A percentile compares a stretch with the other conserved stretches of the same genome.
phyloP scores from a whole-genome alignment of 257 asterid genomes.

The Nemophila menziesii region DNA sequence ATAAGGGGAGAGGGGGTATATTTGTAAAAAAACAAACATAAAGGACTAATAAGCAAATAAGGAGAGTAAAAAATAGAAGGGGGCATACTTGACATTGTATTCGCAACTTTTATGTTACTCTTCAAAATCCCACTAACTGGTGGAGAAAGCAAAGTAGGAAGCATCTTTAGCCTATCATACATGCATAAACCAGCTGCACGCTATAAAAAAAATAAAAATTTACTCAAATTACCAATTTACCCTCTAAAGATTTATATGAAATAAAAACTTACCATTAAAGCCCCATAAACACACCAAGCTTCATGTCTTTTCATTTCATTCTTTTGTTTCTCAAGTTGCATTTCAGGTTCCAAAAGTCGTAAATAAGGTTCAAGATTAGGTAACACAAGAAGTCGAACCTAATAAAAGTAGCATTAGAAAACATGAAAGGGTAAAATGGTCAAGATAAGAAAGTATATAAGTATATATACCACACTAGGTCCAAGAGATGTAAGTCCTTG shows the following conservation, averaged over 20 bases:
- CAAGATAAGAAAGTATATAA: conserved; percentile 7
- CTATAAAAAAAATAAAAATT: too few relatives aligned
- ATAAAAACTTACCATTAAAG: conserved; percentile 48
- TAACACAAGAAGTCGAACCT: conserved; percentile 69
- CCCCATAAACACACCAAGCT: conserved; percentile 97
- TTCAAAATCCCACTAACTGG: conserved; percentile 36
- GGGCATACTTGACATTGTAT: conserved; percentile 46
- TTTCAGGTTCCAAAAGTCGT: conserved; percentile 82
- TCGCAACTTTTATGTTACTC: conserved; percentile 38
- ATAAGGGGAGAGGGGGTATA: too few relatives aligned
- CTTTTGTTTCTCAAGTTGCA: conserved; percentile 86
- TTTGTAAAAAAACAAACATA: too few relatives aligned
- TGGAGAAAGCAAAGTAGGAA: conserved; percentile 47
- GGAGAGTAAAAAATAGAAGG: conserved; percentile 3
- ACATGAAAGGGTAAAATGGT: neutral
- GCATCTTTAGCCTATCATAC: conserved; percentile 58
- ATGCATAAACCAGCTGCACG: conserved; percentile 85
- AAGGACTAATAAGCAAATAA: conserved; percentile 7
- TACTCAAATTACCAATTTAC: too few relatives aligned
- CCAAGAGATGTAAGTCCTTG: conserved; percentile 95
- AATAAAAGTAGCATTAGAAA: conserved; percentile 15
- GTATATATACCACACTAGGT: conserved; percentile 70
- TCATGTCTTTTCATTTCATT: conserved; percentile 89
- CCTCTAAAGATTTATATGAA: too few relatives aligned
- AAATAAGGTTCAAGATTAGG: conserved; percentile 83